Evolutionary conservation across 2,329 filamentous ascomycete species (phyloP), one percentile per base, ranked within the genome.

Genomic region (Fusarium sp.): DNA sequence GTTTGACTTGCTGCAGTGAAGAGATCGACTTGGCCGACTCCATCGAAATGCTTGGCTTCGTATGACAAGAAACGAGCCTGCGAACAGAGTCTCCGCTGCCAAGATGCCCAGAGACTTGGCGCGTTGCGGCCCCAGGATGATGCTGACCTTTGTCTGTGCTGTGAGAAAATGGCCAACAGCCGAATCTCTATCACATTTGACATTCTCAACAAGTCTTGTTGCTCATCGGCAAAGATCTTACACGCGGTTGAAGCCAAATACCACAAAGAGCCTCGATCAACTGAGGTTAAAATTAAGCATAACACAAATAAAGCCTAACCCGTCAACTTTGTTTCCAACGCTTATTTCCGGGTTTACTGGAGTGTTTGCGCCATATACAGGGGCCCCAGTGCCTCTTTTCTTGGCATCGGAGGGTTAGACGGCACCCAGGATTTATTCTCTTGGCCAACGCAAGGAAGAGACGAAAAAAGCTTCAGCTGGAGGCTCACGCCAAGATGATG

Each of bases 71-170:
- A 52, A 66, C 28, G 38, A 18, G 39, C 41, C 28, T 50, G 44
- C 43, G 48, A 58, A 62, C 52, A 43, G 33, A 18, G 44, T 41
- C 66, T 70, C 63, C 63, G 58, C 63, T 70, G 69, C 69, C 69
- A 71, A 71, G 69, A n/a, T 53, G 55, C 60, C 63, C 20, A 54
- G 66, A 50, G 52, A 59, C 69, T 71, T 72, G 69, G 69, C 69
- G 55, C 15, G 20, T 67, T 52, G 54, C 37, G 41, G 20, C 33
- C 47, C 31, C 20, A 53, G 67, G 29, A 44, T 18, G 35, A 35
- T 49, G 56, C 63, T 66, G 63, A 57, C 57, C 41, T 44, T 56
- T 53, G 26, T 31, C 48, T 66, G n/a, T 49, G 49, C 13, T 20
- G 50, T 55, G 55, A 37, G 53, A 24, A 26, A 54, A 63, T 39